Conservation (phyloP, 1,284 basidiomycete species). For the Chondrostereum purpureum region DNA sequence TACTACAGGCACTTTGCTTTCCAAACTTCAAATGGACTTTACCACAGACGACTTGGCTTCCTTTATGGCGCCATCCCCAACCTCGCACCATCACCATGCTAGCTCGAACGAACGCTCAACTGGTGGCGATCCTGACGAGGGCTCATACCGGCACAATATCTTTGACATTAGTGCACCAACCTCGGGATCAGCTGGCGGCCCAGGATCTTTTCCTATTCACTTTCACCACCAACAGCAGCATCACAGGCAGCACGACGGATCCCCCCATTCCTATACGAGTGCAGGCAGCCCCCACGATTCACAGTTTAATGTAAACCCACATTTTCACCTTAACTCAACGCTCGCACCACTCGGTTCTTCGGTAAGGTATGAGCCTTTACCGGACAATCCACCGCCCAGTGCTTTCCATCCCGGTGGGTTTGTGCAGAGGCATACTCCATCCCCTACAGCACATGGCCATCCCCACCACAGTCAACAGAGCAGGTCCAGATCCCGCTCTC, state of each 20-base stretch:
- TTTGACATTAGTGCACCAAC: conserved; percentile 61
- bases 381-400: conserved; percentile 23
- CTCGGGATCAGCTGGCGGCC: conserved; percentile 5
- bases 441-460: conserved; percentile 11
- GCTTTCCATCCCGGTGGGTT: conserved; percentile 19
- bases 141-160: conserved; percentile 47
- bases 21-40: not conserved
- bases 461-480: conserved; percentile 16
- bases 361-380: conserved; percentile 50
- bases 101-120: not conserved
- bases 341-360: conserved; percentile 54
- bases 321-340: conserved; percentile 48
- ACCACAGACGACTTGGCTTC: not conserved
- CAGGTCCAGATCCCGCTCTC: conserved; percentile 44
- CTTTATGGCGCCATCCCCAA: not conserved
- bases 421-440: conserved; percentile 10
- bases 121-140: not conserved
- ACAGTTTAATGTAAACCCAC: conserved; percentile 21
- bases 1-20: no score
- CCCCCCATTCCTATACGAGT: conserved; percentile 7
- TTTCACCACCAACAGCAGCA: not conserved
- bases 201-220: conserved; percentile 17
- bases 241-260: conserved; percentile 1
- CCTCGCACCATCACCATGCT: not conserved
- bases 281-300: conserved; percentile 8